A percentile compares a stretch with the other conserved stretches of the same genome.
Evolutionary conservation across 1,284 basidiomycete species (phyloP).

Genomic region (Trichosporon sp.): DNA sequence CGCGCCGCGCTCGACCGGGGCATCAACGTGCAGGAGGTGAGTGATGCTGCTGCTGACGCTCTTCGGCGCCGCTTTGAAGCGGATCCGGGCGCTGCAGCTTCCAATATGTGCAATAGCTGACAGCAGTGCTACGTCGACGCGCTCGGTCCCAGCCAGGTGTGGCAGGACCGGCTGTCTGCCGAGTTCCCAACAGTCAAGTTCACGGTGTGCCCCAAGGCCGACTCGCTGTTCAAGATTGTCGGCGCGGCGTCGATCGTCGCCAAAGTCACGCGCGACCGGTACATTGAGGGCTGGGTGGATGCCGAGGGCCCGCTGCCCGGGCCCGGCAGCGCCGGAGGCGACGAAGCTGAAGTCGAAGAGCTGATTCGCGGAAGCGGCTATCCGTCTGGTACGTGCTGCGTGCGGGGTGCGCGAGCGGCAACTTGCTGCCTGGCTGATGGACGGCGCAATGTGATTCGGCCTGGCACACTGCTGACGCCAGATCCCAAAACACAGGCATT

Average conservation of each 20-base stretch:
- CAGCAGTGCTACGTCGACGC: constrained; percentile 89
- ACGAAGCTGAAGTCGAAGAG: constrained; percentile 14
- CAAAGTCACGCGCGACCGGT: constrained; percentile 87
- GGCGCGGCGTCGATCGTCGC: constrained; percentile 94
- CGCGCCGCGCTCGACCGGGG: constrained; percentile 73
- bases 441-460: background rate
- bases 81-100: background rate
- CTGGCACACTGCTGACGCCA: constrained; percentile 30
- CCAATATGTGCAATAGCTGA: background rate
- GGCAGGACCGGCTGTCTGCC: constrained; percentile 71
- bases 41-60: too few species aligned
- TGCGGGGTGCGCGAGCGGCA: background rate
- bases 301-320: constrained; percentile 38
- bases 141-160: constrained; percentile 78
- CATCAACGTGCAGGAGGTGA: constrained; percentile 74
- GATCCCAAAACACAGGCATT: constrained; percentile 91
- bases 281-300: constrained; percentile 74
- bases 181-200: constrained; percentile 78
- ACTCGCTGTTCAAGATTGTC: constrained; percentile 92
- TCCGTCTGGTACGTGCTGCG: constrained; percentile 65
- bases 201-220: constrained; percentile 88
- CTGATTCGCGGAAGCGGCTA: constrained; percentile 70
- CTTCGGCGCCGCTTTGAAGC: too few species aligned
- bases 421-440: too few species aligned
- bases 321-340: background rate